Evolutionary conservation across 176 grass and related monocot genomes (phyloP).

Genomic region (Musa schizocarpa): DNA sequence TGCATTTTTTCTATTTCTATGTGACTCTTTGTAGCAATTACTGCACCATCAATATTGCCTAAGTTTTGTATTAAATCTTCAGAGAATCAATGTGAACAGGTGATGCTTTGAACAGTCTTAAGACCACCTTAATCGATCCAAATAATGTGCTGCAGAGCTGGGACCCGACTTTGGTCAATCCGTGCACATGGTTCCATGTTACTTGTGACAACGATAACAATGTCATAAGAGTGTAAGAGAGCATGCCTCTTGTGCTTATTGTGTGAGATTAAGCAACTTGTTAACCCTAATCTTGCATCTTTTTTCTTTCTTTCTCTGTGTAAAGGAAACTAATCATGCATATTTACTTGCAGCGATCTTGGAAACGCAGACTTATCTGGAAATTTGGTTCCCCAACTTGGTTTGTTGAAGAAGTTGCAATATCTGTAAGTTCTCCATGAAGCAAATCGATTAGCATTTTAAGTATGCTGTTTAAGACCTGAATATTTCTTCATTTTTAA

Average conservation of each 20-base stretch:
- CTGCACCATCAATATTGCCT: background rate
- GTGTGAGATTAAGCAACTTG: background rate
- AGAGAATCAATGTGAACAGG: constrained; percentile 18
- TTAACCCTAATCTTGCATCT: background rate
- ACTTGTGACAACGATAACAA: constrained; percentile 29
- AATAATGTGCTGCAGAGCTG: constrained; percentile 30
- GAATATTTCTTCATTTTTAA: background rate
- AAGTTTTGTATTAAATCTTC: background rate
- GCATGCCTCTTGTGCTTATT: background rate
- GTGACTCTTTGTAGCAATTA: too few relatives aligned
- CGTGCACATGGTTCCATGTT: constrained; percentile 38
- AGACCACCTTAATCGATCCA: constrained; percentile 22
- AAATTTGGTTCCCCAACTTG: constrained; percentile 30
- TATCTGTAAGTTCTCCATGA: constrained; percentile 29
- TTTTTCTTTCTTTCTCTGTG: background rate
- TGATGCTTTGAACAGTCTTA: constrained; percentile 36
- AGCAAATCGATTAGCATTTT: background rate
- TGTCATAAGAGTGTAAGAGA: constrained; percentile 29
- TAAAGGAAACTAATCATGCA: background rate
- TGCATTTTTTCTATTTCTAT: background rate
- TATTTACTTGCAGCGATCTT: constrained; percentile 29
- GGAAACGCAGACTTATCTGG: constrained; percentile 31
- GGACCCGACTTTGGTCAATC: constrained; percentile 37
- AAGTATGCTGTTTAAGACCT: background rate
- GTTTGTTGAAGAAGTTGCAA: constrained; percentile 26